Evolutionary conservation across 495 filamentous ascomycete genomes (phyloP).

Genomic region (Eremomyces bilateralis): DNA sequence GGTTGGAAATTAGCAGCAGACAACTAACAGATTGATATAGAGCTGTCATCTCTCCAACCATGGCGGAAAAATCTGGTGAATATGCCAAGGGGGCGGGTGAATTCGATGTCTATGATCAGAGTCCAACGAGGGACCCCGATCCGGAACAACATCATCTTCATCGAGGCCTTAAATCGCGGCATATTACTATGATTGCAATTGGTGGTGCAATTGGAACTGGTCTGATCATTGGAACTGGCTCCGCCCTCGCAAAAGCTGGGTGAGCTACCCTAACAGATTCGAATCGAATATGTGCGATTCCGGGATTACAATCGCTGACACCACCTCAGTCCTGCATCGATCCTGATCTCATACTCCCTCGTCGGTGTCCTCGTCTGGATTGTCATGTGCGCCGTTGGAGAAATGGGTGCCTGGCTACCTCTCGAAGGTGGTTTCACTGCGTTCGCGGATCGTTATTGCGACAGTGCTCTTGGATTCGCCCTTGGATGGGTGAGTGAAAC

Average conservation of each 20-base stretch:
- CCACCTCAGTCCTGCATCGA: constrained; percentile 33
- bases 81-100: too few species aligned
- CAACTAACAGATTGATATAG: too few species aligned
- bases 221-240: constrained; percentile 37
- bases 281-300: too few species aligned
- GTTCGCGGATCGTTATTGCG: constrained; percentile 38
- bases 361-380: constrained; percentile 38
- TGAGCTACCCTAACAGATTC: too few species aligned
- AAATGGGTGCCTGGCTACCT: constrained; percentile 40
- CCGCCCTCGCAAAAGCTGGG: constrained; percentile 40
- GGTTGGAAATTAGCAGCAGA: too few species aligned
- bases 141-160: too few species aligned
- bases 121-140: too few species aligned
- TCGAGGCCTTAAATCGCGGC: constrained; percentile 39
- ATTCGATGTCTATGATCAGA: too few species aligned
- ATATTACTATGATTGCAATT: constrained; percentile 69
- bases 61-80: too few species aligned
- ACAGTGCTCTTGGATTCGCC: constrained; percentile 40
- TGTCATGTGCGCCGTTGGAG: constrained; percentile 38
- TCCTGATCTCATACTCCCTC: constrained; percentile 43
- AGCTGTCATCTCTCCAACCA: too few species aligned
- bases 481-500: constrained; percentile 35
- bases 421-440: constrained; percentile 33
- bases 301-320: too few species aligned
- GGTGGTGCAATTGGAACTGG: constrained; percentile 67